Base-by-base conservation (phyloP, 1,284 basidiomycete species). In the Retiboletus flavoniger region DNA sequence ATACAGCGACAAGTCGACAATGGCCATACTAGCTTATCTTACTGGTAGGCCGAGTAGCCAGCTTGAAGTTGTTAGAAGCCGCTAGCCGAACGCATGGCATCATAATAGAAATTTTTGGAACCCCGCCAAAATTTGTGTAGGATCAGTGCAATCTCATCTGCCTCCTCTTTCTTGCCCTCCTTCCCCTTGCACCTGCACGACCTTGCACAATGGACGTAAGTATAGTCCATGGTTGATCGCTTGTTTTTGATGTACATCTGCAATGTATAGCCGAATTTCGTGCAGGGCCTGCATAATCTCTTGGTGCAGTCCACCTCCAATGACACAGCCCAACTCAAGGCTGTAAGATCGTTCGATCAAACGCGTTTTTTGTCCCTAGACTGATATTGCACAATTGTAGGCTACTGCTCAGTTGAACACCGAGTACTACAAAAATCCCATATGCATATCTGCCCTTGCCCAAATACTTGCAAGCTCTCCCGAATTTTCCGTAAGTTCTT, bases 331-430 rank as follows among this genome's bases (percentile, higher is more conserved):
- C 79, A 87, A 66, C 84, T 97, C 72, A 95, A 96, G 78, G 82
- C 87, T 66, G 93, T 95, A 74, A 70, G 91, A 72, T 58, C 60
- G 44, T 51, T 61, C 49, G 56, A 61, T 65, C 69, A 46, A 50
- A 65, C 60, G 51, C 57, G 61, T 57, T 58, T 56, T 59, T 56
- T 50, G 47, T 31, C 16, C 34, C 38, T 53, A 17, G n/a, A 55
- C 58, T 56, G 51, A 58, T 40, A n/a, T 8, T 19, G 16, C 14
- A 31, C 31, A 14, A 50, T 36, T 36, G 14, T 63, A 97, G 93
- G 95, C 96, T 7, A 99, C 96, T 14, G 84, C 93, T 17, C 84
- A 87, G 64, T 80, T 99, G 54, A 96, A 95, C 74, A 86, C 85
- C 60, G 87, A 94, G 51, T 97, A 85, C 78, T 98, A 94, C 84